phyloP scores from a whole-genome alignment of 768 basidiomycete genomes.

The Pisolithus sp. region DNA sequence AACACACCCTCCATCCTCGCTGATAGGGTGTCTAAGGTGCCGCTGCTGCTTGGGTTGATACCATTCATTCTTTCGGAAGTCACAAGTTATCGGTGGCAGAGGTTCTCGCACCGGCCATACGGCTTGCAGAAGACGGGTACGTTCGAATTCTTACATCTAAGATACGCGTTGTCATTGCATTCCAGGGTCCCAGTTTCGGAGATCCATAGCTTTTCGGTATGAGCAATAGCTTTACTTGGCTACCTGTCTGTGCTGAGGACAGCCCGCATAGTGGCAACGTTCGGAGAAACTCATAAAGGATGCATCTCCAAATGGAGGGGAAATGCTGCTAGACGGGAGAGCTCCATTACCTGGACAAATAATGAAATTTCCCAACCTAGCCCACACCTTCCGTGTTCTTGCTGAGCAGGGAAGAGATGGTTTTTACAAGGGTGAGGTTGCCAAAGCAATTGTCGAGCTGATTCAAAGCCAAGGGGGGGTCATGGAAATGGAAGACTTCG shows the following conservation, averaged over 20 bases:
- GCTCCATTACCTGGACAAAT: slow-evolving; percentile 85
- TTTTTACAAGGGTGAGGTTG: slow-evolving; percentile 89
- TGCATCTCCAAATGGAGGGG: slow-evolving; percentile 79
- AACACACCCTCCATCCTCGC: slow-evolving; percentile 1
- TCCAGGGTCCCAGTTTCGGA: slow-evolving; percentile 82
- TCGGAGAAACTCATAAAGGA: slow-evolving; percentile 65
- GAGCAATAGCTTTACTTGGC: slow-evolving; percentile 11
- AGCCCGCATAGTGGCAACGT: slow-evolving; percentile 35
- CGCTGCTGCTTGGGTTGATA: slow-evolving; percentile 94
- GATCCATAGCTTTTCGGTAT: slow-evolving; percentile 55
- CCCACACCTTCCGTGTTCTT: slow-evolving; percentile 74
- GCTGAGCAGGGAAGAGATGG: slow-evolving; percentile 82
- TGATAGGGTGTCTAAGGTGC: slow-evolving; percentile 48
- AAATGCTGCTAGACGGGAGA: slow-evolving; percentile 81
- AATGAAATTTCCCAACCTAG: slow-evolving; percentile 75
- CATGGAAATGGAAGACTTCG: slow-evolving; percentile 92
- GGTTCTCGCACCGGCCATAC: slow-evolving; percentile 82
- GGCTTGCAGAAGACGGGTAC: slow-evolving; percentile 87
- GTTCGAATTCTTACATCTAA: slow-evolving; percentile 7
- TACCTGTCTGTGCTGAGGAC: slow-evolving; percentile 2
- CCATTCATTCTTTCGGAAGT: slow-evolving; percentile 75
- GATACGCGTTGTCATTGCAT: not conserved
- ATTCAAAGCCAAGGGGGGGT: slow-evolving; percentile 83
- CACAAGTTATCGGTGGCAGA: slow-evolving; percentile 58
- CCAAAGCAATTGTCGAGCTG: slow-evolving; percentile 83